phyloP scores from a whole-genome alignment of 192 early-diverging fungal genomes.

The Kickxella alabastrina region DNA sequence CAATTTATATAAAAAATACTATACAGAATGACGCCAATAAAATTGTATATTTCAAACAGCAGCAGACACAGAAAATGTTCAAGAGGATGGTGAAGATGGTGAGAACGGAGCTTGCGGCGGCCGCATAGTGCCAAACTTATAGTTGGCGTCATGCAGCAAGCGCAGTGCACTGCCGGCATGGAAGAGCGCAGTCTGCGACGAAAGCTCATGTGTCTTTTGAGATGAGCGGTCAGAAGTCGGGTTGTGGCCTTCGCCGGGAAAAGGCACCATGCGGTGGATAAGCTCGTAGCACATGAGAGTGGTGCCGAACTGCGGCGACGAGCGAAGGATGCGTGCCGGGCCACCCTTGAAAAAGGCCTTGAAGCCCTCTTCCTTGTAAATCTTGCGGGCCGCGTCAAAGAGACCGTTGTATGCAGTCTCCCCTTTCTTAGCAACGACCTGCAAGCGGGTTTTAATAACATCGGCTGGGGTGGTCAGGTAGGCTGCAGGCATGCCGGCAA shows the following conservation, averaged over 20 bases:
- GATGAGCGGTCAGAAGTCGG: constrained; percentile 12
- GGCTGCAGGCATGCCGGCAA: constrained; percentile 93
- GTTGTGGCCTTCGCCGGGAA: constrained; percentile 47
- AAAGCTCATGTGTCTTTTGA: constrained; percentile 22
- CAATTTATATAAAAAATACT: too few species aligned
- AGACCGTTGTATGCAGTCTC: constrained; percentile 86
- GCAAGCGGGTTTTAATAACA: constrained; percentile 96
- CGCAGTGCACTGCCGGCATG: constrained; percentile 41
- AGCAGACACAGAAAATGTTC: too few species aligned
- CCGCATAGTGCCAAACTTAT: constrained; percentile 33
- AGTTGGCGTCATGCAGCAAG: constrained; percentile 42
- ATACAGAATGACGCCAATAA: too few species aligned
- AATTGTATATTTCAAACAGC: too few species aligned
- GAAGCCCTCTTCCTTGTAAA: constrained; percentile 86
- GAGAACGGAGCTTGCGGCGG: too few species aligned
- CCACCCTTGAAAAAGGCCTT: constrained; percentile 98
- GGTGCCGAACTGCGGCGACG: constrained; percentile 97
- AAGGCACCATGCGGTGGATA: constrained; percentile 64
- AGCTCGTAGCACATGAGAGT: constrained; percentile 92
- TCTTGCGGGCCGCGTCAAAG: constrained; percentile 79
- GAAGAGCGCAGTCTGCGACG: constrained; percentile 41
- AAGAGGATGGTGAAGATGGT: too few species aligned
- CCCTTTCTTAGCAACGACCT: constrained; percentile 87
- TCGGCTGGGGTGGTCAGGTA: constrained; percentile 97
- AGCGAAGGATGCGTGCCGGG: constrained; percentile 83